Conservation (phyloP, 129 eudicot species). For the carrot (Daucus carota) region DNA sequence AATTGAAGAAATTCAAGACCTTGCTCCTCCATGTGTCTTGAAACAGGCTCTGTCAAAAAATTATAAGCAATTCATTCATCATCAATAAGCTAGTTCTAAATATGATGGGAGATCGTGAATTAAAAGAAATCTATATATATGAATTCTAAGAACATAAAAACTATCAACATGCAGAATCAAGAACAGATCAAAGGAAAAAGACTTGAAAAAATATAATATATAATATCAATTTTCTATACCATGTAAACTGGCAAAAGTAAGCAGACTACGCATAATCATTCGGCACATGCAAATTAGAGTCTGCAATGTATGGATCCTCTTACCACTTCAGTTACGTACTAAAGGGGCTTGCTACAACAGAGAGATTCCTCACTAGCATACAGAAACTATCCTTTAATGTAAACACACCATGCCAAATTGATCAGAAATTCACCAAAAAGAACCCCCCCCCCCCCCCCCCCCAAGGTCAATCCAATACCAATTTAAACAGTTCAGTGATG, state of each 20-base stretch:
- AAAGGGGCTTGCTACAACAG: not conserved
- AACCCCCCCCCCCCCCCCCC: not conserved
- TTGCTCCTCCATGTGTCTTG: conserved; percentile 91
- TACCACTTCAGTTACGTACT: not conserved
- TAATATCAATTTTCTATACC: not conserved
- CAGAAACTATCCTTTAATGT: not conserved
- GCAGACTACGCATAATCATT: not conserved
- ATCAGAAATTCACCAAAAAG: not conserved
- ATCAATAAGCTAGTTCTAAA: not conserved
- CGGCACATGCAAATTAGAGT: not conserved
- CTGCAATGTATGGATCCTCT: not conserved
- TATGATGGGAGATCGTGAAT: not conserved
- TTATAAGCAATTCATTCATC: conserved; percentile 1
- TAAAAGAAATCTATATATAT: too few species aligned
- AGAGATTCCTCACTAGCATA: not conserved
- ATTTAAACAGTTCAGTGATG: not conserved
- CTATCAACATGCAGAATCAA: too few species aligned
- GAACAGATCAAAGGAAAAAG: not conserved
- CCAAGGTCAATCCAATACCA: not conserved
- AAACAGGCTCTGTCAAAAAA: conserved; percentile 64
- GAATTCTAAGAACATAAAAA: too few species aligned
- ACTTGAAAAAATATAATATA: not conserved
- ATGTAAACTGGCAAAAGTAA: not conserved
- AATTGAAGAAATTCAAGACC: conserved; percentile 99
- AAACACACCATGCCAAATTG: not conserved